These are phyloP conservation scores for Leishmania major DNA, from an alignment of 208 protist species.

Conservation along the genomic window DNA sequence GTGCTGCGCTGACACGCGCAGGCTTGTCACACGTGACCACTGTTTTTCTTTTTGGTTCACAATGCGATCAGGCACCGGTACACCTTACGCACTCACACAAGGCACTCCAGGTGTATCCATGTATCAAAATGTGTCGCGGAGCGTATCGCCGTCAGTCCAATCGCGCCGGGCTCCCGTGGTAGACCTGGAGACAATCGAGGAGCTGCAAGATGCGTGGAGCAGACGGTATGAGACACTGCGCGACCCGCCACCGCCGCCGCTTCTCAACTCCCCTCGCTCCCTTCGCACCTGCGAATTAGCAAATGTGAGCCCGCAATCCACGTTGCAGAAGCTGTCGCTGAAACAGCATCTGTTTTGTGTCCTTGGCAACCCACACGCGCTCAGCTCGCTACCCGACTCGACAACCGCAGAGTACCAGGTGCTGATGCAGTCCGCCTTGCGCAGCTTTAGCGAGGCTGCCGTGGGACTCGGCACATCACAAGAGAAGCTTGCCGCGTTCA, in stretches of 20 bases:
- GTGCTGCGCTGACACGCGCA: not conserved
- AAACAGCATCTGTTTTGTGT: conserved; percentile 52
- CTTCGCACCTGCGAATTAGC: conserved; percentile 41
- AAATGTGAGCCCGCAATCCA: conserved; percentile 26
- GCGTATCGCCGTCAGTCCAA: conserved; percentile 12
- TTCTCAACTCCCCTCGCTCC: conserved; percentile 69
- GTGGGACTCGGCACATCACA: conserved; percentile 58
- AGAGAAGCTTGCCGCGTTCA: conserved; percentile 68
- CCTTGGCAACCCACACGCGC: conserved; percentile 30
- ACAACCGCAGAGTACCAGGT: conserved; percentile 18
- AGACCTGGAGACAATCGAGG: conserved; percentile 58
- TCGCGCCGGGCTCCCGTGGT: conserved; percentile 13
- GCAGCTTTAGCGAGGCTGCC: conserved; percentile 44
- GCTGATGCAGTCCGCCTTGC: conserved; percentile 45
- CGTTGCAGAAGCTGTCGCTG: conserved; percentile 56
- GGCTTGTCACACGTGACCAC: not conserved
- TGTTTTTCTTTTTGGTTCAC: not conserved
- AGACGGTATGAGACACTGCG: conserved; percentile 33
- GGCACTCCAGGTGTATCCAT: not conserved
- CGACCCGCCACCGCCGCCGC: conserved; percentile 39
- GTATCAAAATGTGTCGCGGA: conserved; percentile 23
- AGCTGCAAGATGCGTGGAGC: conserved; percentile 61
- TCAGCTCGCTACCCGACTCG: conserved; percentile 17
- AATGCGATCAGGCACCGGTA: not conserved
- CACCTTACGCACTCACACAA: not conserved